Conservation (phyloP, 2,329 filamentous ascomycete genomes). For the Penicillium sp. region DNA sequence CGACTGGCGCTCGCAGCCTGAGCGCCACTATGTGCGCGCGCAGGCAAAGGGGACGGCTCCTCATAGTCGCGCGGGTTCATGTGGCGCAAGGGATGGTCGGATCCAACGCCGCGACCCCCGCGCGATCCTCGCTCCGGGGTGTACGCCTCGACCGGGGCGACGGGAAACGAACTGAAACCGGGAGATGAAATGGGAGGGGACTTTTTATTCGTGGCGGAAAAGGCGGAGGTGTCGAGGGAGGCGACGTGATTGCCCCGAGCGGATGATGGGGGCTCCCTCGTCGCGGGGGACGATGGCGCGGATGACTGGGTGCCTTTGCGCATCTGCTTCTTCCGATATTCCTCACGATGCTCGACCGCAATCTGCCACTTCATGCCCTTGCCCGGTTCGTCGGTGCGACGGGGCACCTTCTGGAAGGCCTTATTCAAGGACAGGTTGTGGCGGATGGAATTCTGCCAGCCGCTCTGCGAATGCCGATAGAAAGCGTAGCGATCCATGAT, state of each 20-base stretch:
- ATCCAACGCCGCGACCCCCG: conserved; percentile 25
- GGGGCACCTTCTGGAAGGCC: conserved; percentile 85
- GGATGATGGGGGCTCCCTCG: conserved; percentile 38
- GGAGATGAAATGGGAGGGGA: conserved; percentile 37
- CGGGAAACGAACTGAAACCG: conserved; percentile 38
- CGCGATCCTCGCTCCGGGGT: conserved; percentile 44
- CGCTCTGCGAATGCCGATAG: conserved; percentile 75
- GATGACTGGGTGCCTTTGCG: conserved; percentile 41
- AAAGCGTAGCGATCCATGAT: conserved; percentile 90
- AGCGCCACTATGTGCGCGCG: conserved; percentile 21
- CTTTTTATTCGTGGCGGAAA: conserved; percentile 31
- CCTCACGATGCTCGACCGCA: conserved; percentile 72
- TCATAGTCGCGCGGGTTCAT: conserved; percentile 33
- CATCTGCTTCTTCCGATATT: conserved; percentile 68
- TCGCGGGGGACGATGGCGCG: conserved; percentile 42
- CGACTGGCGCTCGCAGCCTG: conserved; percentile 20
- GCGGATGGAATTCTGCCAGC: conserved; percentile 98
- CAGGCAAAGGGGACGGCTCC: conserved; percentile 40
- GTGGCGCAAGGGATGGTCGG: conserved; percentile 27
- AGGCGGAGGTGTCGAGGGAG: conserved; percentile 32
- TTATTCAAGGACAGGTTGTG: conserved; percentile 96
- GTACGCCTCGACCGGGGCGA: conserved; percentile 41
- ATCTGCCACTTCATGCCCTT: conserved; percentile 99
- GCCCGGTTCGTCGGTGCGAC: conserved; percentile 88
- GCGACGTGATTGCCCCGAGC: conserved; percentile 30